Evolutionary conservation across 192 early-diverging fungal species (phyloP), one percentile per base, ranked within the genome.

Genomic region (Geosiphon pyriformis): DNA sequence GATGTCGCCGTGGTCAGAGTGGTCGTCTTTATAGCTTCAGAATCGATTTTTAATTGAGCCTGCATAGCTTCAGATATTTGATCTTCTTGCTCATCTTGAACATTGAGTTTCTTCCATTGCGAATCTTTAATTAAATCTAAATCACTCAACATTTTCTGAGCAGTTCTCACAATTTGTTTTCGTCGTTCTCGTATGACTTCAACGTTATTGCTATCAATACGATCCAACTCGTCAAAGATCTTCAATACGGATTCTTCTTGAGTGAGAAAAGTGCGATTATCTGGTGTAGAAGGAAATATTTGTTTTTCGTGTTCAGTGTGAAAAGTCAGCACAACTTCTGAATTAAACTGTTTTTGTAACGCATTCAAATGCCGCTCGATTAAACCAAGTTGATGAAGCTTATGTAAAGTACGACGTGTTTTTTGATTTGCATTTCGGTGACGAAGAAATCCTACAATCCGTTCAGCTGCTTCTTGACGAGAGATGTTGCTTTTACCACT

Each of bases 101-200:
- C 52, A 54, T 20, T 54, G 20, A 54, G 20, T 26, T n/a, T 20
- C 20, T 23, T 54, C 52, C 52, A 54, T 26, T 54, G 52, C 20
- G 6, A 7, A 54, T 54, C 20, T 7, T 26, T n/a, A 20, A 23
- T 54, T 7, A 12, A 12, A 20, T 54, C 52, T 8, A 54, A 54
- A 23, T 7, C 4, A 12, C 20, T 20, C 20, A 54, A 26, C 18
- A 54, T 54, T n/a, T 20, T 54, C 52, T 54, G 52, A 12, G 52
- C 52, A 54, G 7, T 23, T 54, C 26, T 54, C 6, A 54, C 52
- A 54, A 54, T 54, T 54, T 54, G 20, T 26, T 54, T 54, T 54
- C 52, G 6, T 54, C 52, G 6, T 54, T 54, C 20, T 12, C 52
- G 52, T 12, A 54, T 26, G 20, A 6, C 20, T n/a, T 54, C 52